Evolutionary conservation across 306 rosid species (phyloP).

Genomic region (Morella rubra): DNA sequence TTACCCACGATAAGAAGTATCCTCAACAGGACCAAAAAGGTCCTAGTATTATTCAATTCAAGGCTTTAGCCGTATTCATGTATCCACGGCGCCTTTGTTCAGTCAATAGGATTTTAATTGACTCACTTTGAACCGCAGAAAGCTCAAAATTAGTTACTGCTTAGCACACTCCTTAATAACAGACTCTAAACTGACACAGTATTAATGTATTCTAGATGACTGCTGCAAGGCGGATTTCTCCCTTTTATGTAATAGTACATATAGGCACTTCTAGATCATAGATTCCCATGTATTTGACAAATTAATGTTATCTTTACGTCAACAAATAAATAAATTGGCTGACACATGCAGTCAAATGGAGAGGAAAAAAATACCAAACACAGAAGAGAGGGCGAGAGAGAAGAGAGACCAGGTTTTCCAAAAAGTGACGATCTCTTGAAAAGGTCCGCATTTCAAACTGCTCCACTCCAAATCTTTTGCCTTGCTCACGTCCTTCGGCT

Average conservation of each 20-base stretch:
- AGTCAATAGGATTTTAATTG: background rate
- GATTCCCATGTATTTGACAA: background rate
- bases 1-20: background rate
- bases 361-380: background rate
- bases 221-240: background rate
- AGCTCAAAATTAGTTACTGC: background rate
- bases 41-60: background rate
- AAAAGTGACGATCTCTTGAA: conserved; percentile 63
- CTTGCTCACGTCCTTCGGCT: conserved; percentile 87
- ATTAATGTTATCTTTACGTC: background rate
- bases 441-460: conserved; percentile 92
- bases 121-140: background rate
- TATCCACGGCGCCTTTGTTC: background rate
- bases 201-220: background rate
- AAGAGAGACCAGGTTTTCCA: conserved; percentile 79
- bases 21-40: background rate
- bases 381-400: conserved; percentile 7
- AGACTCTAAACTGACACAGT: background rate
- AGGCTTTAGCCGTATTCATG: background rate
- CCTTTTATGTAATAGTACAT: background rate
- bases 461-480: conserved; percentile 83
- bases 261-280: background rate
- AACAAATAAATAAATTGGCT: background rate
- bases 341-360: background rate
- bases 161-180: background rate